Conservation (phyloP, 768 basidiomycete species). For the Collybia mongolica region DNA sequence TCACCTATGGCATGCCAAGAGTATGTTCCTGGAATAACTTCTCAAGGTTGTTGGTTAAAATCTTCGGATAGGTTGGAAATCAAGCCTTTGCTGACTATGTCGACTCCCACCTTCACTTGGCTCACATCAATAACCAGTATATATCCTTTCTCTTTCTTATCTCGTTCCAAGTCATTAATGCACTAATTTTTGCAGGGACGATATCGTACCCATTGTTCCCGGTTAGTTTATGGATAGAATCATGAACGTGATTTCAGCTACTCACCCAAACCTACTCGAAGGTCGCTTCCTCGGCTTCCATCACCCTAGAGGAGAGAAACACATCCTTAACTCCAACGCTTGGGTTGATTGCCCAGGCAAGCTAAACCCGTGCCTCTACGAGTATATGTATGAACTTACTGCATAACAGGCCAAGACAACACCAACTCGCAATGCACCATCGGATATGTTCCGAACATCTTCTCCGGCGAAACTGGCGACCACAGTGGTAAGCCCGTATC, state of each 20-base stretch:
- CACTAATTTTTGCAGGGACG: slow-evolving; percentile 16
- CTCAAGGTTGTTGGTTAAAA: no score
- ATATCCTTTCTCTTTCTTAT: background rate
- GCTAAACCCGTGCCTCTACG: background rate
- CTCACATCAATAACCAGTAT: slow-evolving; percentile 48
- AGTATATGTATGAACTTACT: background rate
- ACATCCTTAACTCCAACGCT: slow-evolving; percentile 31
- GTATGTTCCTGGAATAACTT: slow-evolving; percentile 5
- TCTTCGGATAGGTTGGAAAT: slow-evolving; percentile 41
- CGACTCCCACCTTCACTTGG: slow-evolving; percentile 37
- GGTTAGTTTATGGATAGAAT: slow-evolving; percentile 7
- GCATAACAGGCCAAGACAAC: slow-evolving; percentile 23
- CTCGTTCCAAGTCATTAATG: background rate
- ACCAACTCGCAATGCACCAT: slow-evolving; percentile 10
- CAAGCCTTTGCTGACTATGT: slow-evolving; percentile 54
- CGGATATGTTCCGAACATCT: slow-evolving; percentile 14
- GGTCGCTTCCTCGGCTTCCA: slow-evolving; percentile 40
- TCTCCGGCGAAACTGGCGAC: slow-evolving; percentile 8
- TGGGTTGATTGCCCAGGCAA: slow-evolving; percentile 52
- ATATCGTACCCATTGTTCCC: slow-evolving; percentile 29
- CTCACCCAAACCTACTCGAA: slow-evolving; percentile 1
- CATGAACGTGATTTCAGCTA: background rate
- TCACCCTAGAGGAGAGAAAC: slow-evolving; percentile 43
- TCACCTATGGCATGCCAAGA: slow-evolving; percentile 19
- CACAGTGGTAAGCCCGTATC: slow-evolving; percentile 4